A percentile compares a stretch with the other conserved stretches of the same genome.
Evolutionary conservation across 192 early-diverging fungal species (phyloP).

Genomic region (Glomus cerebriforme): DNA sequence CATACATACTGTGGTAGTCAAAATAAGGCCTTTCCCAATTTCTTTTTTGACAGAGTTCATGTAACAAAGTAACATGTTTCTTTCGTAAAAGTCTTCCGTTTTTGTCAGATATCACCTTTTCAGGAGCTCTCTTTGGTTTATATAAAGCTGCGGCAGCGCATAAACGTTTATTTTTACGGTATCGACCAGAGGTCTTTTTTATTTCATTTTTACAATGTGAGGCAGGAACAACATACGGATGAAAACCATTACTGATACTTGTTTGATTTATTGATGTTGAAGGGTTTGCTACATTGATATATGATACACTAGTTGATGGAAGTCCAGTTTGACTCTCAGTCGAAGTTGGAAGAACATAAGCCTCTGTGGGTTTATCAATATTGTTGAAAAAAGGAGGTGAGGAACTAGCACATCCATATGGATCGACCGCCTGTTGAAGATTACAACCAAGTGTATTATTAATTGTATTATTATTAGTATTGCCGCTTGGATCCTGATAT

Average conservation of each 20-base stretch:
- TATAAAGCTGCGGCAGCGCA: background rate
- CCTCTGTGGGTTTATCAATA: background rate
- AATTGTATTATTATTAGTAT: no score
- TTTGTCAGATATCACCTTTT: background rate
- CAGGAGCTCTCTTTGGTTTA: background rate
- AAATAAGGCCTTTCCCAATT: conserved; percentile 8
- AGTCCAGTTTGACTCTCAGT: background rate
- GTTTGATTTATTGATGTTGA: background rate
- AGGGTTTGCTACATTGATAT: background rate
- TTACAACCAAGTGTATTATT: background rate
- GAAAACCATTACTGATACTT: background rate
- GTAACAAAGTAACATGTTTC: conserved; percentile 15
- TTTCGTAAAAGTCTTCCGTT: background rate
- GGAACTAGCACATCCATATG: background rate
- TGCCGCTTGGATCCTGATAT: background rate
- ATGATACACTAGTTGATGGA: background rate
- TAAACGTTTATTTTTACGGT: background rate
- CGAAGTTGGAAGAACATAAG: background rate
- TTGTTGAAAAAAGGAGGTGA: background rate
- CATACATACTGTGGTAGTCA: background rate
- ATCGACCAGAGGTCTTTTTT: background rate
- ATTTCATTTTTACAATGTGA: background rate
- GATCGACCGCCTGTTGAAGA: background rate
- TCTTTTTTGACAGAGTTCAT: conserved; percentile 4
- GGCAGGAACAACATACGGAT: background rate